phyloP scores from a whole-genome alignment of 106 monocot species.

The Gastrodia elata region DNA sequence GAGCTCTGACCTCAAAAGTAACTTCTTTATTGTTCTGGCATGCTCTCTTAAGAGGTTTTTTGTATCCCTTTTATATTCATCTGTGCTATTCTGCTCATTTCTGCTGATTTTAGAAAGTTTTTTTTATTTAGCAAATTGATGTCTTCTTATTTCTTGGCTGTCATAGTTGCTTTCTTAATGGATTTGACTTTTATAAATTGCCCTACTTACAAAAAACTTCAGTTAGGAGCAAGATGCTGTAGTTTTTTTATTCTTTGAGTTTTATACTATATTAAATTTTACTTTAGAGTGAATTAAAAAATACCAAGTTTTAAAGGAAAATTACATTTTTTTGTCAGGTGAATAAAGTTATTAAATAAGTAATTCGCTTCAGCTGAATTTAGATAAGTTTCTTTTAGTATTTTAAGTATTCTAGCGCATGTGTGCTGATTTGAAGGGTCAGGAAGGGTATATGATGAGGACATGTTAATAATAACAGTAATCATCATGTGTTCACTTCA shows the following conservation, averaged over 20 bases:
- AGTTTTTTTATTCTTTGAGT: background rate
- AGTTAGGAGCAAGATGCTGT: background rate
- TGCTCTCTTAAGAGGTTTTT: background rate
- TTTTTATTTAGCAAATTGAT: background rate
- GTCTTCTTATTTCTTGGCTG: background rate
- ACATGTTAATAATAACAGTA: too few relatives aligned
- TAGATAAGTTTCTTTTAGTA: too few relatives aligned
- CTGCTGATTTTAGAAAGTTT: background rate
- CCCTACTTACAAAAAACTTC: background rate
- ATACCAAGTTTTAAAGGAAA: background rate
- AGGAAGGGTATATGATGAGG: too few relatives aligned
- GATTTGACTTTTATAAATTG: background rate
- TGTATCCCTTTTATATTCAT: background rate
- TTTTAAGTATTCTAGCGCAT: too few relatives aligned
- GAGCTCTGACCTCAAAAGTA: background rate
- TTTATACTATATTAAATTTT: background rate
- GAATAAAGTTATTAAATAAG: too few relatives aligned
- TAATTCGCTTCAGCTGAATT: too few relatives aligned
- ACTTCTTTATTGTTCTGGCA: background rate
- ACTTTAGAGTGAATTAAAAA: background rate
- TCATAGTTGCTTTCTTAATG: background rate
- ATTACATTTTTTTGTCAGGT: too few relatives aligned
- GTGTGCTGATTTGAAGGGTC: too few relatives aligned
- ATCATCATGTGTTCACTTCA: background rate
- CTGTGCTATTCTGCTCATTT: background rate